Evolutionary conservation across 345 rosid genomes (phyloP).

Genomic region (Gossypium sturtianum): DNA sequence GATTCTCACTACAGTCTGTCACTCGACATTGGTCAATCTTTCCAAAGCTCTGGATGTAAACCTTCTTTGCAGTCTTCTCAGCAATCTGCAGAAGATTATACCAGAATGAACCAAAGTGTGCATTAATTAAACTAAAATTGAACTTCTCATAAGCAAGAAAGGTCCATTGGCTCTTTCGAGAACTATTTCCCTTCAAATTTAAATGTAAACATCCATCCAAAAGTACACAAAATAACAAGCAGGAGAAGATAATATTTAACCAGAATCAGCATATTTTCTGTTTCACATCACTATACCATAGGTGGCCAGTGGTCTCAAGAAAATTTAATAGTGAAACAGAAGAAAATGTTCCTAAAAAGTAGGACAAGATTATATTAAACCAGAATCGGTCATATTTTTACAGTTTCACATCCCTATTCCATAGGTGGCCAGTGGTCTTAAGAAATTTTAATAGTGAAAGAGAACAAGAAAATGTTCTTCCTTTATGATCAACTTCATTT

Average conservation of each 20-base stretch:
- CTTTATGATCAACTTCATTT: not conserved
- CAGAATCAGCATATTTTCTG: not conserved
- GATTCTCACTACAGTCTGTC: constrained; percentile 49
- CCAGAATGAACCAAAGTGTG: not conserved
- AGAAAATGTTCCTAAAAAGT: not conserved
- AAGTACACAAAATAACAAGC: not conserved
- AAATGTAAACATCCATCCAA: not conserved
- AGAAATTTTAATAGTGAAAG: not conserved
- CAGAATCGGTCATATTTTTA: not conserved
- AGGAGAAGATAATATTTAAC: not conserved
- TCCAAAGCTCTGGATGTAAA: constrained; percentile 73
- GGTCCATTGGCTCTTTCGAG: not conserved
- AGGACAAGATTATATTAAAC: too few species aligned
- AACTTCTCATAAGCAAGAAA: not conserved
- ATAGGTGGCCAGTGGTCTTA: not conserved
- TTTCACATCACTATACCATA: not conserved
- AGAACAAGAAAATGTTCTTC: not conserved
- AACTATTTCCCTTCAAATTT: not conserved
- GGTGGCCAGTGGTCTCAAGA: not conserved
- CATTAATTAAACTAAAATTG: not conserved
- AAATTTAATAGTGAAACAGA: not conserved
- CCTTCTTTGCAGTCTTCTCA: constrained; percentile 74
- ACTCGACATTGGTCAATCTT: constrained; percentile 61
- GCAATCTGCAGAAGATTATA: constrained; percentile 52
- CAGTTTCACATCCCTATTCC: not conserved